Conservation (phyloP, 225 moss, liverwort and hornwort species). For the Neckera pumila region DNA sequence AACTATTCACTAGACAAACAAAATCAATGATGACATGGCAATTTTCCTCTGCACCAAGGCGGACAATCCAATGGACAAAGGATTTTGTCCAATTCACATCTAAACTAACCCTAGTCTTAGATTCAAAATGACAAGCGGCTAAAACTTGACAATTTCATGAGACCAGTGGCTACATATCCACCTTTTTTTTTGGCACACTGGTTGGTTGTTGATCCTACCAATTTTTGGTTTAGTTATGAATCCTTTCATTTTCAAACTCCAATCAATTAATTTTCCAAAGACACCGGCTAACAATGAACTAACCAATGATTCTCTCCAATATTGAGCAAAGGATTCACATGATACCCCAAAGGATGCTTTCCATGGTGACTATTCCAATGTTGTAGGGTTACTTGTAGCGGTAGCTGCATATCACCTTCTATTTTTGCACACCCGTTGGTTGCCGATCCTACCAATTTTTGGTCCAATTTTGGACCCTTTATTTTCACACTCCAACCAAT, state of each 20-base stretch:
- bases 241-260: not conserved
- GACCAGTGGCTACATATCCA: accelerated
- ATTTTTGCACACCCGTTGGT: not conserved
- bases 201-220: not conserved
- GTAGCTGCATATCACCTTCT: not conserved
- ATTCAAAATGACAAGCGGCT: not conserved
- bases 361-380: too few species aligned
- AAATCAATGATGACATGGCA: not conserved
- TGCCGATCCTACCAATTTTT: not conserved
- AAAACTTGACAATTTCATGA: not conserved
- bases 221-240: not conserved
- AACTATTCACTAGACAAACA: not conserved
- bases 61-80: too few species aligned
- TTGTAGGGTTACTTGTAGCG: too few species aligned
- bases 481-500: too few species aligned
- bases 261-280: not conserved
- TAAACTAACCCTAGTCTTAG: too few species aligned
- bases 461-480: too few species aligned
- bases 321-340: too few species aligned
- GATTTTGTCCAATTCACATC: too few species aligned
- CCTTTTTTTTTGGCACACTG: not conserved
- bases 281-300: not conserved
- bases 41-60: too few species aligned
- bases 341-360: too few species aligned
- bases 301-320: too few species aligned